Evolutionary conservation across 2,329 filamentous ascomycete genomes (phyloP), one percentile per base, ranked within the genome.

Genomic region (Exophiala oligosperma): DNA sequence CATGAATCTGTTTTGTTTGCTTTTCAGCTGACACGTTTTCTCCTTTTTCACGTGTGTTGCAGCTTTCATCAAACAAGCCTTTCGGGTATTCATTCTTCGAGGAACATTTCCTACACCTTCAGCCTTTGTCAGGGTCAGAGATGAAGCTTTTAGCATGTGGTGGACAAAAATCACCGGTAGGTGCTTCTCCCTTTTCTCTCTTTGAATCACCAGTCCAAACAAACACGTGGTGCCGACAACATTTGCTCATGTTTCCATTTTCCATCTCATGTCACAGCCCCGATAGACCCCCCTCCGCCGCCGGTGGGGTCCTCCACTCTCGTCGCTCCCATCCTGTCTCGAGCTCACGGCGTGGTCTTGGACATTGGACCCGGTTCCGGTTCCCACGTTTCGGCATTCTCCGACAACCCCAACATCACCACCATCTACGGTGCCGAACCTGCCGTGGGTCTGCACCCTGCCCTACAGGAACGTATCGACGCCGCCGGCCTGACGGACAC

Each of bases 401-500:
- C 72, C 6, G 68, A 73, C 54, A 69, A 71, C 5, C 66, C 70
- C 1, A 70, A 73, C 3, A 76, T 83, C 58, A 73, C 64, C 7
- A 71, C 72, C 12, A 76, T 84, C 44, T 84, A 83, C 61, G 82
- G 81, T 46, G 76, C 81, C 1, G 83, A 85, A 65, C 83, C 83
- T 0, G 79, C 78, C 41, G 57, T 66, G 3, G 73, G 74, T 0
- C 70, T 85, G 1, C 82, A 84, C 57, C 61, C 65, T 0, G 70
- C 74, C 2, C 70, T 85, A 3, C 66, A 73, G 26, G 37, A 29
- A 4, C 55, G 61, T 6, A 59, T 63, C 50, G 24, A 58, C 47
- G 55, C 59, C 12, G 57, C 61, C 54, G 50, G 54, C 21, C 69
- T 84, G 1, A 68, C 66, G 0, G 74, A 69, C 1, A 80, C 77